Conservation (phyloP, 148 eudicot species). For the Dysphania ambrosioides region DNA sequence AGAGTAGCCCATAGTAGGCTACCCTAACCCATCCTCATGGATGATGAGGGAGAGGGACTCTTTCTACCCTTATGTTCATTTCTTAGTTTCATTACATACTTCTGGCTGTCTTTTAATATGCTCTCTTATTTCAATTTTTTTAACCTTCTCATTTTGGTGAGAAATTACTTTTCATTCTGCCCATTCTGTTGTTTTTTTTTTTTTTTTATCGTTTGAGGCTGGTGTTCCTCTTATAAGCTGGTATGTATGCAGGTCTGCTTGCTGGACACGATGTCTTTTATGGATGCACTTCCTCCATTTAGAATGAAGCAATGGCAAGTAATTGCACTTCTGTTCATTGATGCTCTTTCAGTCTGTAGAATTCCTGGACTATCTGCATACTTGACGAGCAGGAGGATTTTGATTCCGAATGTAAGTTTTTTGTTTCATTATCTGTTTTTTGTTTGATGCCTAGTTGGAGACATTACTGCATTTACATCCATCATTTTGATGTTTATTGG, state of each 20-base stretch:
- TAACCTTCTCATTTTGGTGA: background rate
- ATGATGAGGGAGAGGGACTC: too few relatives aligned
- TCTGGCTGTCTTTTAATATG: background rate
- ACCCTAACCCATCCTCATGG: too few relatives aligned
- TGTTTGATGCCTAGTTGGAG: background rate
- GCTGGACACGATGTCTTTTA: constrained; percentile 83
- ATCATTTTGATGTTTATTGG: too few relatives aligned
- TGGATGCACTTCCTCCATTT: constrained; percentile 82
- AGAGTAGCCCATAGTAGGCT: too few relatives aligned
- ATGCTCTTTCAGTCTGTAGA: constrained; percentile 81
- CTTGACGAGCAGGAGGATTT: constrained; percentile 53
- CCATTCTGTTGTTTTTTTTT: background rate
- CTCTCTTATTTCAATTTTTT: background rate
- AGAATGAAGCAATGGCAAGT: constrained; percentile 90
- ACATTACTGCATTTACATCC: background rate
- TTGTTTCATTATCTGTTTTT: background rate
- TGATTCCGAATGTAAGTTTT: constrained; percentile 56
- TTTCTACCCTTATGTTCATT: background rate
- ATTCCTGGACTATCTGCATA: constrained; percentile 69
- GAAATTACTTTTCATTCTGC: background rate
- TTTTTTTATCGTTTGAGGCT: background rate
- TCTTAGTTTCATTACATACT: background rate
- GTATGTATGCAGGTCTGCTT: constrained; percentile 46
- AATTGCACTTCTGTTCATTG: constrained; percentile 67
- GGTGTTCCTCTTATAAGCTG: background rate